Percentiles rank a stretch among this genome's conserved stretches.
phyloP scores from a whole-genome alignment of 768 basidiomycete species.

The Epithele typhae region DNA sequence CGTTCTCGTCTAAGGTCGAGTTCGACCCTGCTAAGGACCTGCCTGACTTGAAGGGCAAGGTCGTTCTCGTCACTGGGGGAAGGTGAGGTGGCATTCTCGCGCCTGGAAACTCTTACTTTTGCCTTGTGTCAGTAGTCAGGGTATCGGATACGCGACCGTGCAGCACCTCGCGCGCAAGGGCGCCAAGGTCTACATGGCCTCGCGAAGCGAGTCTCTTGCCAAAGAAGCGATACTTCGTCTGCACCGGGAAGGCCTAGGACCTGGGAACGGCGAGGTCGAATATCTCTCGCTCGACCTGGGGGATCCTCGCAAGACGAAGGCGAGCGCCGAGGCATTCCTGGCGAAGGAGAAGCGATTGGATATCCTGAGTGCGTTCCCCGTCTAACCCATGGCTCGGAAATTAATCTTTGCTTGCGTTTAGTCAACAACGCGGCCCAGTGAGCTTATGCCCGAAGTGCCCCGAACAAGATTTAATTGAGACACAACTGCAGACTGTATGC shows the following conservation, averaged over 20 bases:
- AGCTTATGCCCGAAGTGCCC: too few species aligned
- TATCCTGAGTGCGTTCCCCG: conserved; percentile 37
- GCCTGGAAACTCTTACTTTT: too few species aligned
- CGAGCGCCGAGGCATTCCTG: conserved; percentile 34
- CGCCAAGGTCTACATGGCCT: conserved; percentile 38
- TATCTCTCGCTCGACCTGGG: conserved; percentile 37
- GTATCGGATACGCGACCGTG: conserved; percentile 35
- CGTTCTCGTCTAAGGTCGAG: background rate
- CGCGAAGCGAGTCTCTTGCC: conserved; percentile 30
- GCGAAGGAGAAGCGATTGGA: conserved; percentile 39
- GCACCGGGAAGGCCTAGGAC: conserved; percentile 26
- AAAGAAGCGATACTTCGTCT: conserved; percentile 30
- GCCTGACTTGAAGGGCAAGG: conserved; percentile 41
- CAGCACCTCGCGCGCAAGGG: conserved; percentile 36
- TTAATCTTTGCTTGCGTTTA: conserved; percentile 7
- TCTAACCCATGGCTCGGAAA: too few species aligned
- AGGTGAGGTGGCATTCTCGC: conserved; percentile 28
- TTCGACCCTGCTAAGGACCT: conserved; percentile 35
- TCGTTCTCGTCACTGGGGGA: conserved; percentile 47
- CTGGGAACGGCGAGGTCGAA: conserved; percentile 28
- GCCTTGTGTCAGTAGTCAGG: conserved; percentile 25
- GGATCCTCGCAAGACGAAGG: conserved; percentile 31
- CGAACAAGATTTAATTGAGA: too few species aligned
- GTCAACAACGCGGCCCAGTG: conserved; percentile 58
- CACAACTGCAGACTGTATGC: too few species aligned